Percentiles rank a stretch among this genome's conserved stretches.
These are phyloP conservation scores for Rhizopogon vinicolor DNA, from an alignment of 768 basidiomycete species.

Conservation along the genomic window DNA sequence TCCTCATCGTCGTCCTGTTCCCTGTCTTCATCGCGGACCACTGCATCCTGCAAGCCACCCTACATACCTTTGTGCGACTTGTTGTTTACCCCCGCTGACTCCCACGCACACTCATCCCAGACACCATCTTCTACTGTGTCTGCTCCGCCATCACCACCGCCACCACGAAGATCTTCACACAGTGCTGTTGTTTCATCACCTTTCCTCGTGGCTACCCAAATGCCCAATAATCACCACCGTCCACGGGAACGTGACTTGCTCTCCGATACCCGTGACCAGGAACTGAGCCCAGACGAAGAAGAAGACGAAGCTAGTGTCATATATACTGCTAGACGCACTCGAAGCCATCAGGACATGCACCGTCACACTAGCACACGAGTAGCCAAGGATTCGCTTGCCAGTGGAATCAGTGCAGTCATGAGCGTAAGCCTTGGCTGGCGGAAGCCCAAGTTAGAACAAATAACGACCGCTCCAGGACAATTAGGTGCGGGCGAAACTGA, in stretches of 20 bases:
- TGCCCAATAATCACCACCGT: slow-evolving; percentile 1
- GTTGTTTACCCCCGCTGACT: slow-evolving; percentile 1
- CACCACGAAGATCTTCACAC: not conserved
- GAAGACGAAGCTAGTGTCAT: slow-evolving; percentile 7
- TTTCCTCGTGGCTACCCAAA: not conserved
- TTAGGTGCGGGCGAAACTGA: slow-evolving; percentile 73
- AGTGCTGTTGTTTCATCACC: not conserved
- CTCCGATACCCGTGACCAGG: not conserved
- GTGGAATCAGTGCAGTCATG: slow-evolving; percentile 19
- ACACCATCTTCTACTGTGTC: not conserved
- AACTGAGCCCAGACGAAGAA: not conserved
- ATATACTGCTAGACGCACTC: slow-evolving; percentile 17
- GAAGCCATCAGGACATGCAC: slow-evolving; percentile 17
- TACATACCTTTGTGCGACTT: slow-evolving; percentile 2
- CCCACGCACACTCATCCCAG: not conserved
- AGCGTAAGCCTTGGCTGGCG: slow-evolving; percentile 25
- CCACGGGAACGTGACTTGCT: slow-evolving; percentile 2
- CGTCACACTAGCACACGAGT: slow-evolving; percentile 2
- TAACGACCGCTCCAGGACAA: slow-evolving; percentile 59
- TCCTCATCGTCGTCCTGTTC: not conserved
- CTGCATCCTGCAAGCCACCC: not conserved
- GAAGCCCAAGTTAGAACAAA: slow-evolving; percentile 37
- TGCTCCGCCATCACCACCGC: not conserved
- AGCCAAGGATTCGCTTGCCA: slow-evolving; percentile 9
- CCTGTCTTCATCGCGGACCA: not conserved